Base-by-base conservation (phyloP, 768 basidiomycete species). In the Ramaria sp. region DNA sequence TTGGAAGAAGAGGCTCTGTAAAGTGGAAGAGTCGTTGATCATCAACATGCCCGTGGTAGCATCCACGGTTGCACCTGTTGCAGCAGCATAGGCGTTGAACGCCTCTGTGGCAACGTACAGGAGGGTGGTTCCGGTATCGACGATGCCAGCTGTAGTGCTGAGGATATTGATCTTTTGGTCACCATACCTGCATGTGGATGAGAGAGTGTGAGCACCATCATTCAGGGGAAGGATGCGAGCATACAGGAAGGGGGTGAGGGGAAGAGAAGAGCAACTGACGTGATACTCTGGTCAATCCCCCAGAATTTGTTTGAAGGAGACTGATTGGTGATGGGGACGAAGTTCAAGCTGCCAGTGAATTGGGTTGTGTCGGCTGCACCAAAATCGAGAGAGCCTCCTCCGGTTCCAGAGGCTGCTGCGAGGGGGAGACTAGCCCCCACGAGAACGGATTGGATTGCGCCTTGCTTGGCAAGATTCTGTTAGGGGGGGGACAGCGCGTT, bases 101-200 rank as follows among this genome's bases (percentile, higher is more conserved):
- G 69, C 69, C 52, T 69, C 67, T 12, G 56, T 59, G 7, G 64
- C 57, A 18, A 66, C 37, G 30, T 61, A 57, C 12, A 64, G 39
- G n/a, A 66, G 60, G 27, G 66, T 63, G 25, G 66, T 65, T 55
- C 53, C 53, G 28, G 53, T 32, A 24, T 55, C 53, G 34, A 82
- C 77, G 56, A 83, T 78, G 56, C 81, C 81, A 30, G 77, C 73
- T 34, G 72, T 74, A 50, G 52, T 64, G 7, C 66, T 28, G 54
- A 82, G 65, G 52, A 81, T 78, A n/a, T n/a, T n/a, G n/a, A n/a
- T n/a, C n/a, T n/a, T n/a, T n/a, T n/a, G n/a, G n/a, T n/a, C n/a
- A n/a, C n/a, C n/a, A n/a, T n/a, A n/a, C n/a, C n/a, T n/a, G n/a
- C n/a, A n/a, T n/a, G n/a, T n/a, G n/a, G n/a, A n/a, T n/a, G n/a